Evolutionary conservation across 352 stramenopile genomes (phyloP), one percentile per base, ranked within the genome.

Genomic region (Phytophthora tentaculata): DNA sequence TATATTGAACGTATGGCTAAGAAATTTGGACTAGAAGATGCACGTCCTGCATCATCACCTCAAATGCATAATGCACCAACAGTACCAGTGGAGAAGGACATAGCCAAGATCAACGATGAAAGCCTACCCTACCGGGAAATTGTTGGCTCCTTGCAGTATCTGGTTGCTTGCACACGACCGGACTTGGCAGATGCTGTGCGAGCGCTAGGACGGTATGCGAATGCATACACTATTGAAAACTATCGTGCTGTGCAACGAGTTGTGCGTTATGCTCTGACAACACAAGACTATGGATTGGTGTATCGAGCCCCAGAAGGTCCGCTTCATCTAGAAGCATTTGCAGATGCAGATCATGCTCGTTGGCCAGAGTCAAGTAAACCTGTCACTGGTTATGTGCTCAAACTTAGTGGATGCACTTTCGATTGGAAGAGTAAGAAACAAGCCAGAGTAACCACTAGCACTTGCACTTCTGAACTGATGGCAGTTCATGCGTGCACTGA

Each of bases 401-500:
- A 51, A 29, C 17, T 51, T 7, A 51, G 29, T 19, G 20, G 20
- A 3, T 51, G 44, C 17, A 28, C 10, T 17, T 29, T 51, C 16
- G 12, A 51, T 19, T 29, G 44, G 20, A 51, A 19, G n/a, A 51
- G 44, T 19, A 51, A 51, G 8, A 32, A 32, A 8, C 26, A 32
- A 8, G 26, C 26, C 26, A 32, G 26, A 8, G 20, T 51, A 10
- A 51, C 44, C 3, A 51, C 44, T 10, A 51, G 9, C 9, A 51
- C 19, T 19, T 51, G 44, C 44, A 51, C 19, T 19, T 51, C 44
- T n/a, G 44, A 51, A 19, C 44, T 32, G n/a, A 6, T 51, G 44
- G 44, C 44, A 51, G 20, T 32, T 24, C n/a, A 56, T 26, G 49
- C 49, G 24, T 56, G 52, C 20, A 17, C 35, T 0, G 52, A 58